phyloP scores from a whole-genome alignment of 768 basidiomycete species.

The Podaxis sp. region DNA sequence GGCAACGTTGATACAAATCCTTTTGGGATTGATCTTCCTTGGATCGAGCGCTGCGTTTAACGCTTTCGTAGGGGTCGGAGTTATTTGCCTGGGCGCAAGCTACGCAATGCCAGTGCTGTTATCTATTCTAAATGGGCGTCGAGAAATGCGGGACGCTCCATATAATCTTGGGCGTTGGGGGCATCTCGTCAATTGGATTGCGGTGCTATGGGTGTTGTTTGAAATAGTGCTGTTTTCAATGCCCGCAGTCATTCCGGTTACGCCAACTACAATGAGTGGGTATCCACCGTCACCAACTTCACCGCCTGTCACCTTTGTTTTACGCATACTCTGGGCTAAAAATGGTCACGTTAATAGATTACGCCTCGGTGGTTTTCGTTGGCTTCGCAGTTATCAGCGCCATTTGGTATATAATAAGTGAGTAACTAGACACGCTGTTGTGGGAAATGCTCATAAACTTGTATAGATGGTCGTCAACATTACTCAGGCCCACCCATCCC shows the following conservation, averaged over 20 bases:
- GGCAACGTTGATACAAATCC: conserved; percentile 53
- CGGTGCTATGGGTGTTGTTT: conserved; percentile 59
- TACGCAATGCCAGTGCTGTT: conserved; percentile 63
- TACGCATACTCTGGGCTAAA: background rate
- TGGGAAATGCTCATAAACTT: conserved; percentile 6
- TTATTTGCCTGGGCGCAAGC: conserved; percentile 64
- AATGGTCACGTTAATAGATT: conserved; percentile 40
- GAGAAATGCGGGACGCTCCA: conserved; percentile 45
- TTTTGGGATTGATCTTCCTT: conserved; percentile 63
- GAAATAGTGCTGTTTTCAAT: conserved; percentile 68
- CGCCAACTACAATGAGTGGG: conserved; percentile 45
- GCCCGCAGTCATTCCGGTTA: conserved; percentile 61
- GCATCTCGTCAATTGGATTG: conserved; percentile 42
- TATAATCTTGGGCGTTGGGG: conserved; percentile 49
- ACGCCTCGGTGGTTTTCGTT: conserved; percentile 65
- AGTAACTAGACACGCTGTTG: conserved; percentile 20
- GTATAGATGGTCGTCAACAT: conserved; percentile 39
- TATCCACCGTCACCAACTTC: conserved; percentile 1
- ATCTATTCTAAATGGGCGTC: conserved; percentile 42
- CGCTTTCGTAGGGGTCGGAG: conserved; percentile 64
- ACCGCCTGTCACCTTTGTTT: background rate
- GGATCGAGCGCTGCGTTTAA: conserved; percentile 64
- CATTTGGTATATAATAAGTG: conserved; percentile 59
- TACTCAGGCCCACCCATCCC: conserved; percentile 43
- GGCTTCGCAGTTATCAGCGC: conserved; percentile 58